Evolutionary conservation across 257 asterid genomes (phyloP).

Genomic region (Penstemon davidsonii): DNA sequence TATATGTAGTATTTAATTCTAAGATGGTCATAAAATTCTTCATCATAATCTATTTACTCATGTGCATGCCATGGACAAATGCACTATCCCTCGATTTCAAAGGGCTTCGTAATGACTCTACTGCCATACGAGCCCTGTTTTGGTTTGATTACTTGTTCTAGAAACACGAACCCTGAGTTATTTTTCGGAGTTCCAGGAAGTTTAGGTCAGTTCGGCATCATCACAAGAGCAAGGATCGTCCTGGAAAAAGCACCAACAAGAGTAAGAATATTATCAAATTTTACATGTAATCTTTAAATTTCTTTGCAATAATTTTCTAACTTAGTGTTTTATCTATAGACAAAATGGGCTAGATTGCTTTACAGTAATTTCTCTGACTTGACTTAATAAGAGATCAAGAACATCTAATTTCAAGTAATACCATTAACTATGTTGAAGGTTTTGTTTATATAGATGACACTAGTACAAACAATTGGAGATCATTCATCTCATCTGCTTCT

Average conservation of each 20-base stretch:
- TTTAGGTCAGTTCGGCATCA: conserved; percentile 64
- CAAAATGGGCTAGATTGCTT: conserved; percentile 52
- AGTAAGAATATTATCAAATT: conserved; percentile 25
- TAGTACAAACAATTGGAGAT: conserved; percentile 65
- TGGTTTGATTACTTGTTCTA: conserved; percentile 43
- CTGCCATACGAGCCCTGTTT: conserved; percentile 10
- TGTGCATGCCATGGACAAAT: conserved; percentile 14
- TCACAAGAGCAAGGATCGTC: conserved; percentile 55
- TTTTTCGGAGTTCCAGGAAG: conserved; percentile 61
- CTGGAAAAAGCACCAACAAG: conserved; percentile 49
- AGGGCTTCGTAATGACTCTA: conserved; percentile 37
- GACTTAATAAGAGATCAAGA: conserved; percentile 53
- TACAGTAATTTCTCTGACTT: conserved; percentile 41
- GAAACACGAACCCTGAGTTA: conserved; percentile 41
- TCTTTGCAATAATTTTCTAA: too few relatives aligned
- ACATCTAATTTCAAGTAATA: conserved; percentile 42
- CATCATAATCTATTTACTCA: conserved; percentile 32
- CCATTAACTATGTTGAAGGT: conserved; percentile 57
- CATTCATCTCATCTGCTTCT: conserved; percentile 52
- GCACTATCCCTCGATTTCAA: conserved; percentile 20
- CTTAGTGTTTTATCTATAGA: conserved; percentile 25
- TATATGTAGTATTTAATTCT: neutral
- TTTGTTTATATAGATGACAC: conserved; percentile 38
- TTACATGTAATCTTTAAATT: too few relatives aligned
- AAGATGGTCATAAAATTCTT: conserved; percentile 7